phyloP scores from a whole-genome alignment of 2,329 filamentous ascomycete species.

The Microthyrium microscopicum region DNA sequence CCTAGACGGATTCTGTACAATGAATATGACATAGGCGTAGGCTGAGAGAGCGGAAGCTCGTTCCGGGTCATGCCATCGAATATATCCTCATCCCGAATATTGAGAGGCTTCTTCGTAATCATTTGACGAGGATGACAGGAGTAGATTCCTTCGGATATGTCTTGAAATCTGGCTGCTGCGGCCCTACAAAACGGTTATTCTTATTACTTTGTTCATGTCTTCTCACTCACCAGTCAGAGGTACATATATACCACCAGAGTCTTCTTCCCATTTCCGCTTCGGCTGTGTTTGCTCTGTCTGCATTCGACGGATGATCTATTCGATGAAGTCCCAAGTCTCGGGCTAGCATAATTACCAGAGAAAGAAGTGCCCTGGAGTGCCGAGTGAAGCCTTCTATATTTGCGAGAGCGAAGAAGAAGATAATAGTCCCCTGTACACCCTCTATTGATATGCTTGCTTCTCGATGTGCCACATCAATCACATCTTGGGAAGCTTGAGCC shows the following conservation, averaged over 20 bases:
- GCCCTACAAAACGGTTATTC: no score
- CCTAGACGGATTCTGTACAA: constrained; percentile 20
- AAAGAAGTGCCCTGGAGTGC: constrained; percentile 17
- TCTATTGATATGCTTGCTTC: constrained; percentile 15
- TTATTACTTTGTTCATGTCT: no score
- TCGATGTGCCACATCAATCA: constrained; percentile 18
- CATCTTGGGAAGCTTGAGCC: constrained; percentile 17
- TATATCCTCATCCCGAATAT: constrained; percentile 21
- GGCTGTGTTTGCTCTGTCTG: constrained; percentile 11
- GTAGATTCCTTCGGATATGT: constrained; percentile 21
- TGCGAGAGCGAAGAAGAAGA: constrained; percentile 18
- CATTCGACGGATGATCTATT: constrained; percentile 10
- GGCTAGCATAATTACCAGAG: constrained; percentile 15
- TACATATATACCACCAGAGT: constrained; percentile 26
- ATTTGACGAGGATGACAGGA: constrained; percentile 22
- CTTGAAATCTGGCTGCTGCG: constrained; percentile 19
- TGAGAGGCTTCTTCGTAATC: constrained; percentile 20
- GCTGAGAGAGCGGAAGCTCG: constrained; percentile 12
- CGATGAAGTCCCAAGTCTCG: constrained; percentile 11
- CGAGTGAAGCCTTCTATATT: constrained; percentile 21
- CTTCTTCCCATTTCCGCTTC: constrained; percentile 21
- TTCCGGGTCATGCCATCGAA: constrained; percentile 13
- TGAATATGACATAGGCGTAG: constrained; percentile 24
- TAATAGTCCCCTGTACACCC: constrained; percentile 20
- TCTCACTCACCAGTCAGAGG: constrained; percentile 23